These are phyloP conservation scores for Thozetella sp. DNA, from an alignment of 495 filamentous ascomycete species.

Conservation along the genomic window DNA sequence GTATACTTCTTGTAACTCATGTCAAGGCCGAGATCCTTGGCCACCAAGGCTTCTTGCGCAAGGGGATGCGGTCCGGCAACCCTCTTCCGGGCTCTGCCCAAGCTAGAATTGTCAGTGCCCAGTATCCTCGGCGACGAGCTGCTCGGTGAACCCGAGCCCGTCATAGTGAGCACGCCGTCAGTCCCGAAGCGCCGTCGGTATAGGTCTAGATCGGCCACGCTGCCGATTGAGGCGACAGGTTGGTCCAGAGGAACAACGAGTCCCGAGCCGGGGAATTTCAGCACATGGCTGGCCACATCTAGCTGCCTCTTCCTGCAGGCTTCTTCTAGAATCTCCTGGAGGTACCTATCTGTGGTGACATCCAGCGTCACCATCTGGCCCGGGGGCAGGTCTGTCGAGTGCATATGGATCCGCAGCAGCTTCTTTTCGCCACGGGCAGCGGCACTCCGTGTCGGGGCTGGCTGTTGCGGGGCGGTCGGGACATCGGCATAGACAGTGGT, in stretches of 20 bases:
- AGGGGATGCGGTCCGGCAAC: constrained; percentile 72
- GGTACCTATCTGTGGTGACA: constrained; percentile 90
- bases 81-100: constrained; percentile 73
- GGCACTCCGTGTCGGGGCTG: constrained; percentile 52
- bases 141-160: constrained; percentile 69
- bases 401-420: constrained; percentile 74
- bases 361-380: constrained; percentile 73
- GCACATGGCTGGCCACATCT: constrained; percentile 85
- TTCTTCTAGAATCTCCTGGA: constrained; percentile 90
- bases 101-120: constrained; percentile 53
- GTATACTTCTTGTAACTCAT: constrained; percentile 81
- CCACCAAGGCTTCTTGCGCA: constrained; percentile 65
- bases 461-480: constrained; percentile 54
- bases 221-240: constrained; percentile 85
- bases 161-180: constrained; percentile 73
- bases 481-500: constrained; percentile 67
- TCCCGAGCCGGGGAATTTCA: constrained; percentile 83
- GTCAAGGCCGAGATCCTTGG: constrained; percentile 66
- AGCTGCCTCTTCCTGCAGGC: constrained; percentile 87
- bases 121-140: constrained; percentile 80
- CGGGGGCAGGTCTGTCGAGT: constrained; percentile 68
- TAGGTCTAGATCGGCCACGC: constrained; percentile 82
- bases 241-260: constrained; percentile 83
- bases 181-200: constrained; percentile 82
- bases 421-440: constrained; percentile 72